phyloP scores from a whole-genome alignment of 1,284 basidiomycete genomes.

The Stereum hirsutum region DNA sequence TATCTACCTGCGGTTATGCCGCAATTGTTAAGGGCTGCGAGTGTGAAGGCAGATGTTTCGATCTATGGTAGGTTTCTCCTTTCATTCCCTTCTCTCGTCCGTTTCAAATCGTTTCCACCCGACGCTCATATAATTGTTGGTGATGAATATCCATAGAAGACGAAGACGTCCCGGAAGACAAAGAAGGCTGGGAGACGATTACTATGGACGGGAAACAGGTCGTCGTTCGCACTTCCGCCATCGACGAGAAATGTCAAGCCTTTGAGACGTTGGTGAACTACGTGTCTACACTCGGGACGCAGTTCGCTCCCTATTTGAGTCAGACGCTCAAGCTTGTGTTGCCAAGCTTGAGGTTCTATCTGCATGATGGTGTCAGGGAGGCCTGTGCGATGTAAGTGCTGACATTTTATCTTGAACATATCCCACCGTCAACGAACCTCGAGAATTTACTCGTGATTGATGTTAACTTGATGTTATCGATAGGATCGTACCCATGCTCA shows the following conservation, averaged over 20 bases:
- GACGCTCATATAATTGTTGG: too few species aligned
- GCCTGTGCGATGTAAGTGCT: constrained; percentile 59
- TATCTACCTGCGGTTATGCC: constrained; percentile 81
- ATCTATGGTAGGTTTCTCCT: constrained; percentile 53
- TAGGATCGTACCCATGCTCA: constrained; percentile 69
- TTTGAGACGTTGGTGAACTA: constrained; percentile 80
- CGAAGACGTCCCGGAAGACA: constrained; percentile 42
- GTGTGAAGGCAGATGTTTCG: constrained; percentile 71
- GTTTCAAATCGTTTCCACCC: neutral
- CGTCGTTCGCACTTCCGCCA: constrained; percentile 70
- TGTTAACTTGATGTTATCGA: constrained; percentile 2
- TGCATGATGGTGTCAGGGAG: constrained; percentile 79
- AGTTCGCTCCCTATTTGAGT: constrained; percentile 66
- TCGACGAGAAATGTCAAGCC: constrained; percentile 83
- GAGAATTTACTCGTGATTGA: too few species aligned
- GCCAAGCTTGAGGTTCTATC: constrained; percentile 63
- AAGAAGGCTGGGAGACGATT: constrained; percentile 72
- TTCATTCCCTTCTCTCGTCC: neutral
- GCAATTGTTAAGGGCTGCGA: constrained; percentile 61
- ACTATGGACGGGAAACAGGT: constrained; percentile 66
- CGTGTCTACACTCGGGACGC: constrained; percentile 56
- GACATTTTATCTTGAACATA: neutral
- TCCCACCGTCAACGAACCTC: too few species aligned
- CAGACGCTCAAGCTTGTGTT: constrained; percentile 66
- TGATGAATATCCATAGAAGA: too few species aligned